Evolutionary conservation across 805 yeast genomes (phyloP), one percentile per base, ranked within the genome.

Genomic region (Candida silvatica): DNA sequence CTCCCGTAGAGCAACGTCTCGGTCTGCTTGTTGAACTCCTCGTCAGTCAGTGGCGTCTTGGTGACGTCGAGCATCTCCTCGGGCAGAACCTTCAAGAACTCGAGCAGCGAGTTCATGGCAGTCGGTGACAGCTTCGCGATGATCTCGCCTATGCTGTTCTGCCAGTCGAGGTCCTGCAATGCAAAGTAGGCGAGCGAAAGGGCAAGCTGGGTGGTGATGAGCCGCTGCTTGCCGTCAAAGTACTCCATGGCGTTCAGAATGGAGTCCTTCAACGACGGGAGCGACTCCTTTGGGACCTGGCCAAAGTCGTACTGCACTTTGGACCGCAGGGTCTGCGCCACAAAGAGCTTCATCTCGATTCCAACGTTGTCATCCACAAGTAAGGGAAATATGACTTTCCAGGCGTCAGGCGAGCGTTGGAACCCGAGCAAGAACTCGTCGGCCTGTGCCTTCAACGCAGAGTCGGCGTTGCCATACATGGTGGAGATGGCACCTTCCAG

Each of bases 321-420:
- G 29, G 88, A 78, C 42, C 96, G 67, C 41, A 92, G 61, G 1
- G 98, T 92, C 55, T 94, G 98, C 0, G 97, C 81, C 12, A 90
- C 80, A 62, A 94, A 92, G 48, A 92, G 65, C 48, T 77, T 77
- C 34, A 81, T 60, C 50, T 80, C 84, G 29, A 75, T 43, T 5
- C 56, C 47, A 15, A 56, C 45, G 7, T 48, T 37, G 9, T 45
- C 41, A 20, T 45, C 40, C 20, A 53, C 53, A 22, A 87, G 65
- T 2, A 81, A 66, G 31, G 67, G 63, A 49, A 79, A 80, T 24
- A 78, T 67, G 2, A 74, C 50, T 20, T 68, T 64, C 98, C 98
- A 92, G 0, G 97, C 92, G 39, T 72, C 76, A 24, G 66, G 62
- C 0, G 88, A 77, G 53, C 87, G 80, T 58, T 92, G 97, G 59